A percentile compares a stretch with the other conserved stretches of the same genome.
These are phyloP conservation scores for Gomphus sp. DNA, from an alignment of 1,284 basidiomycete genomes.

Conservation along the genomic window DNA sequence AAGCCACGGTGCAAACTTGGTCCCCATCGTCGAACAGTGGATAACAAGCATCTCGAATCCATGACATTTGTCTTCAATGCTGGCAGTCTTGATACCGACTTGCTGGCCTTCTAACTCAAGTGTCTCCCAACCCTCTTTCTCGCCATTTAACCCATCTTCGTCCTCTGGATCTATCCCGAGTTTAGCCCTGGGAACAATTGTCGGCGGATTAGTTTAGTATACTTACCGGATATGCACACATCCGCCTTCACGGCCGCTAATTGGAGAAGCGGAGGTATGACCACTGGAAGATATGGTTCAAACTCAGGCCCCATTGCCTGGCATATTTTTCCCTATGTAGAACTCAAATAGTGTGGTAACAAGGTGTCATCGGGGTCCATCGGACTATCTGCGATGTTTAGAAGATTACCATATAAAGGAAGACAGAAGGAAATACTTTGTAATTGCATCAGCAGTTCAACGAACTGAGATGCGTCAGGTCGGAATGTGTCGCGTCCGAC, in stretches of 20 bases:
- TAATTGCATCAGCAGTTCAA: too few relatives aligned
- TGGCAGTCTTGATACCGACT: conserved; percentile 69
- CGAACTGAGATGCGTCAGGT: conserved; percentile 62
- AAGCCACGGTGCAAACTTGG: conserved; percentile 66
- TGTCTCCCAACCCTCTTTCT: conserved; percentile 69
- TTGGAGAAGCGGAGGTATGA: conserved; percentile 70
- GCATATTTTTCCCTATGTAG: conserved; percentile 78
- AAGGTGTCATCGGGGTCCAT: conserved; percentile 57
- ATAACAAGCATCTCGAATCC: conserved; percentile 79
- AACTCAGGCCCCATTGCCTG: conserved; percentile 75
- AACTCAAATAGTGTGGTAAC: conserved; percentile 58
- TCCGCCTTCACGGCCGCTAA: conserved; percentile 75
- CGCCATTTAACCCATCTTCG: conserved; percentile 29
- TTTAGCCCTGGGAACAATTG: not conserved
- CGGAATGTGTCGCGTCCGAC: conserved; percentile 71
- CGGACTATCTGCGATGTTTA: conserved; percentile 40
- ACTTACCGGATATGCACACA: conserved; percentile 61
- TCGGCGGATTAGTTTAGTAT: conserved; percentile 2
- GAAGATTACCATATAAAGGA: not conserved
- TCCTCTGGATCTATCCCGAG: conserved; percentile 41
- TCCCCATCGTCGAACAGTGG: conserved; percentile 63
- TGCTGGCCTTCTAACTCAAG: conserved; percentile 66
- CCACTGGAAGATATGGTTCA: conserved; percentile 73
- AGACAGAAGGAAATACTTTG: conserved; percentile 41
- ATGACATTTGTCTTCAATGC: conserved; percentile 80